Evolutionary conservation across 1,139 yeast species (phyloP).

Genomic region (Protomyces lactucae-debilis): DNA sequence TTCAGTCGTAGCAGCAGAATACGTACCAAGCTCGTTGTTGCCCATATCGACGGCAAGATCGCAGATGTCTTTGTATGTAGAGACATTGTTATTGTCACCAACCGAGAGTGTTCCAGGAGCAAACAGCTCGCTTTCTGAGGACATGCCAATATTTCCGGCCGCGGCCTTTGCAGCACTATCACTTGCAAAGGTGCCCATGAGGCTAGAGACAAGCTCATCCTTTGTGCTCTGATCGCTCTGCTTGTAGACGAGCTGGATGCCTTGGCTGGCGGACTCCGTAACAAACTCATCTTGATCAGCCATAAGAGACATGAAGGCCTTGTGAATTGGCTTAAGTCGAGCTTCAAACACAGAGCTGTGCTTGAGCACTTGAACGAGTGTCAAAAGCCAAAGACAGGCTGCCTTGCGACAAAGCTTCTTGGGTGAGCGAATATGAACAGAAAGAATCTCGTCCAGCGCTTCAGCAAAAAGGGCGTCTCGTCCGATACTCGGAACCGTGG

Average conservation of each 20-base stretch:
- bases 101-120: conserved; percentile 76
- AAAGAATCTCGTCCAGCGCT: background rate
- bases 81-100: conserved; percentile 40
- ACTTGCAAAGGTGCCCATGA: conserved; percentile 66
- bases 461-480: background rate
- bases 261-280: conserved; percentile 89
- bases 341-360: conserved; percentile 45
- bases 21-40: background rate
- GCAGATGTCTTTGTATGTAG: conserved; percentile 28
- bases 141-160: conserved; percentile 49
- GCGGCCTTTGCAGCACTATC: conserved; percentile 10
- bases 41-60: conserved; percentile 87
- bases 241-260: conserved; percentile 76
- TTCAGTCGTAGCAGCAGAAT: too few relatives aligned
- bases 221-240: conserved; percentile 64
- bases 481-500: background rate
- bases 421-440: background rate
- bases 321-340: conserved; percentile 57
- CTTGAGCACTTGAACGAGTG: conserved; percentile 71
- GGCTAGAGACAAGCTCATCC: conserved; percentile 68
- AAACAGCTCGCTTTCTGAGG: conserved; percentile 76
- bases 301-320: conserved; percentile 49
- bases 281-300: conserved; percentile 47
- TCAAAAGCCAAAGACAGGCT: conserved; percentile 79
- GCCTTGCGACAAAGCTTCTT: conserved; percentile 42